Base-by-base conservation (phyloP, 176 grass and related monocot species). In the Cenchrus americanus region DNA sequence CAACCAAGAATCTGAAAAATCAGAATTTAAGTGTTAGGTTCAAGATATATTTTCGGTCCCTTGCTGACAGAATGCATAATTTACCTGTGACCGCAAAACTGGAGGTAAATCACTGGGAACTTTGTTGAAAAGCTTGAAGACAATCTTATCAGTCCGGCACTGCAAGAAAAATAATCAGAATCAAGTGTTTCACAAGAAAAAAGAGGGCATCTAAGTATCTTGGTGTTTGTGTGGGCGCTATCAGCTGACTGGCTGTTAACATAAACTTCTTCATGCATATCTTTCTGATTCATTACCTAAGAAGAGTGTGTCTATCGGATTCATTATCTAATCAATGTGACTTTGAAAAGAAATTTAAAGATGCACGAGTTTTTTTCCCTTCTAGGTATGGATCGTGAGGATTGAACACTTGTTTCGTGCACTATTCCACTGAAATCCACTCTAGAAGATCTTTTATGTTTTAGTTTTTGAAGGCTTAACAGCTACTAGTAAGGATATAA, bases 111-210 rank as follows among this genome's bases (percentile, higher is more conserved):
- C 93, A 73, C 87, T 78, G 79, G 96, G 97, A 80, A 94, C 93
- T 96, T 96, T 96, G 71, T 91, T 79, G 4, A 99, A 99, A 77
- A 99, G 93, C 84, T 99, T 99, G 75, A 99, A 99, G 30, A 94
- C 84, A 72, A 99, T 99, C 88, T 92, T 94, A 90, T 96, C 91
- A 61, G 97, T 99, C 44, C 93, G 93, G 53, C 83, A 96, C 97
- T 99, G 89, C 71, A 86, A 82, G 18, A 26, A 92, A 76, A 61
- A 75, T 50, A 59, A 63, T 17, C 26, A 52, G 34, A 89, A 78
- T 61, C 27, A 50, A 50, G 55, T 34, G 76, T 66, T 62, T 30
- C 13, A 47, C 12, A 60, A 72, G 54, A 59, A 37, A 54, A 65
- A 70, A 75, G 41, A 75, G 27, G 63, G 12, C 13, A 48, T 8